Evolutionary conservation across 306 rosid species (phyloP).

Genomic region (Prunus mume): DNA sequence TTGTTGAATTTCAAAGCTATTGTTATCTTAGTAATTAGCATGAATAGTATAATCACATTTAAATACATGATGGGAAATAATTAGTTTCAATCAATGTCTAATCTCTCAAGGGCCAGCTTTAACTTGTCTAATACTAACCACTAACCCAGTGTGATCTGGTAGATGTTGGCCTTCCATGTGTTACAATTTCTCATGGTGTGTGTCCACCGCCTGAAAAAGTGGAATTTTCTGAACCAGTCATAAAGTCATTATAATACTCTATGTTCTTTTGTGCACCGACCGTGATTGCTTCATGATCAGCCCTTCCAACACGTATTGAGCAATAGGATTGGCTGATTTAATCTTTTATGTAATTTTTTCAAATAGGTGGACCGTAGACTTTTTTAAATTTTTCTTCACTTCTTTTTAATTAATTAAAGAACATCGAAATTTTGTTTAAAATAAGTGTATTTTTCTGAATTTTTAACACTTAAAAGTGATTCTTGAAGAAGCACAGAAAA

Average conservation of each 20-base stretch:
- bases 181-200: neutral
- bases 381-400: neutral
- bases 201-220: neutral
- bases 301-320: neutral
- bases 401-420: too few species aligned
- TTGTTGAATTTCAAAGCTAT: too few species aligned
- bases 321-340: neutral
- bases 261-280: neutral
- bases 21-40: too few species aligned
- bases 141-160: neutral
- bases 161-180: neutral
- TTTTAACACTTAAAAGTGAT: too few species aligned
- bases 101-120: neutral
- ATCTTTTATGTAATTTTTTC: neutral
- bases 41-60: neutral
- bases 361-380: neutral
- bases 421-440: too few species aligned
- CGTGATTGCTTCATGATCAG: neutral
- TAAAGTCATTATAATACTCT: neutral
- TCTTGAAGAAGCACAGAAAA: accelerated
- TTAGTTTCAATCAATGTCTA: neutral
- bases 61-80: neutral
- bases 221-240: neutral
- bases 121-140: too few species aligned
- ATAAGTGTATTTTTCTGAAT: too few species aligned